phyloP scores from a whole-genome alignment of 2,329 filamentous ascomycete species.

The Phyllosticta capitalensis region DNA sequence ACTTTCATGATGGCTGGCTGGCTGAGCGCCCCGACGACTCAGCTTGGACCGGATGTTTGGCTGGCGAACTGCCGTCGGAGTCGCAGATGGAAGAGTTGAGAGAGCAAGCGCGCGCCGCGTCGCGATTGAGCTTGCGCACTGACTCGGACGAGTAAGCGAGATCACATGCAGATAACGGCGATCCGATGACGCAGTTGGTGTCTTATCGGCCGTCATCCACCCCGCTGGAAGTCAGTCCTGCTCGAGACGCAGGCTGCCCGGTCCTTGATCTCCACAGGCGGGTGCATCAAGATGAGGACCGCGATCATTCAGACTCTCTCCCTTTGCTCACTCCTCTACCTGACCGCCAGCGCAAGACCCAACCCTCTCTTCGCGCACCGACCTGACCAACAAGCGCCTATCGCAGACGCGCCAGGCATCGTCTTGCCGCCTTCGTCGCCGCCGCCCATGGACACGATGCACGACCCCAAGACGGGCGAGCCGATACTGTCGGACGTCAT shows the following conservation, averaged over 20 bases:
- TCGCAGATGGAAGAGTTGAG: background rate
- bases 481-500: conserved; percentile 73
- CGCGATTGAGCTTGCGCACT: background rate
- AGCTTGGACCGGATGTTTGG: background rate
- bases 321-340: conserved; percentile 1
- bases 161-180: background rate
- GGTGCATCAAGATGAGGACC: conserved; percentile 1
- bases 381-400: conserved; percentile 22
- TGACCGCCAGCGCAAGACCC: conserved; percentile 24
- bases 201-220: background rate
- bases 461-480: conserved; percentile 6
- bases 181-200: background rate
- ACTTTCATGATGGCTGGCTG: conserved; percentile 18
- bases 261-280: background rate
- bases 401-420: conserved; percentile 16
- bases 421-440: conserved; percentile 19
- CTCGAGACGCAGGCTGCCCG: background rate
- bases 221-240: too few relatives aligned
- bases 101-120: background rate
- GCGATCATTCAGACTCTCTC: background rate
- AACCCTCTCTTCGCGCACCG: conserved; percentile 20
- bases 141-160: background rate
- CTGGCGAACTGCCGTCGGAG: background rate
- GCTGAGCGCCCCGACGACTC: background rate
- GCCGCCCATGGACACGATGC: conserved; percentile 15